These are phyloP conservation scores for Pterocarpus santalinus DNA, from an alignment of 306 rosid genomes.

Conservation along the genomic window DNA sequence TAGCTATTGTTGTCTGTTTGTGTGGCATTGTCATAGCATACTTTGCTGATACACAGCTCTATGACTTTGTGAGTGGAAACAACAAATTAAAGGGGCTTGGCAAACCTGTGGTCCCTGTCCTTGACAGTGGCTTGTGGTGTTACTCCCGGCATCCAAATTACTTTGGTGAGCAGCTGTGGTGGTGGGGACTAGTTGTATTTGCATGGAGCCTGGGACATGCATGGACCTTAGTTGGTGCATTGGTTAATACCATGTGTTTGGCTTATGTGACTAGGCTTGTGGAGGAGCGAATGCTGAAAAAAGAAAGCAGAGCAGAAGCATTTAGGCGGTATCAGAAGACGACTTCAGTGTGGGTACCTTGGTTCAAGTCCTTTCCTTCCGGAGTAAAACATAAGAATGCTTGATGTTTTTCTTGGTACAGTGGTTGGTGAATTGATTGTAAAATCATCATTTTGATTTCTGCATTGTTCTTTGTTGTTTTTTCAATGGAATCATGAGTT, in stretches of 20 bases:
- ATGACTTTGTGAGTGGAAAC: slow-evolving; percentile 70
- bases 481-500: slow-evolving; percentile 46
- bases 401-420: slow-evolving; percentile 46
- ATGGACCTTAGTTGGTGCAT: slow-evolving; percentile 76
- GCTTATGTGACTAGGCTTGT: slow-evolving; percentile 89
- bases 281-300: slow-evolving; percentile 81
- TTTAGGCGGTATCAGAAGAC: slow-evolving; percentile 84
- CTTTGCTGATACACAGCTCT: slow-evolving; percentile 84
- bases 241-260: slow-evolving; percentile 76
- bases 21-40: slow-evolving; percentile 79
- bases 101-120: slow-evolving; percentile 62
- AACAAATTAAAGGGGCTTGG: slow-evolving; percentile 64
- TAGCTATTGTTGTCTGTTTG: slow-evolving; percentile 61
- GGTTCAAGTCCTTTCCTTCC: slow-evolving; percentile 68
- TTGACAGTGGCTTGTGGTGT: slow-evolving; percentile 82
- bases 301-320: slow-evolving; percentile 75
- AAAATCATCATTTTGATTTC: slow-evolving; percentile 42
- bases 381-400: slow-evolving; percentile 69
- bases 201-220: slow-evolving; percentile 79
- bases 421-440: slow-evolving; percentile 38
- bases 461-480: slow-evolving; percentile 40
- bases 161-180: slow-evolving; percentile 93
- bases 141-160: slow-evolving; percentile 89
- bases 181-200: slow-evolving; percentile 90
- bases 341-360: slow-evolving; percentile 90